Evolutionary conservation across 164 flowering plant genomes (phyloP).

Genomic region (Annona cherimola): DNA sequence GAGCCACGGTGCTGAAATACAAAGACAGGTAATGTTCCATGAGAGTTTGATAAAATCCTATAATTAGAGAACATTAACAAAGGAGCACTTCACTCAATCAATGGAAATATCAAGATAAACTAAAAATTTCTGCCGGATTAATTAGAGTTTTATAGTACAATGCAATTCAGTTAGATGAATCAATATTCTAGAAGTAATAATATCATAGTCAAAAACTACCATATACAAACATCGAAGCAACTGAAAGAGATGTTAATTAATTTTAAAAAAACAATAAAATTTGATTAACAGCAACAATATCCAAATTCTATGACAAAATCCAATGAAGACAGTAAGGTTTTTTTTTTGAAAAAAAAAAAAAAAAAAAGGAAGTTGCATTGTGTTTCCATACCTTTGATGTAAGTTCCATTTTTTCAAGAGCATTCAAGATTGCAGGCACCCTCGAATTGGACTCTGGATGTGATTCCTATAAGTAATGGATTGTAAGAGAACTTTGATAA

Average conservation of each 20-base stretch:
- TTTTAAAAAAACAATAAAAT: no score
- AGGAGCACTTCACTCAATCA: no score
- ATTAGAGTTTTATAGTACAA: no score
- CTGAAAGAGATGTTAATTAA: neutral
- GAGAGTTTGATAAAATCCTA: no score
- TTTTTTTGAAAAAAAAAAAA: neutral
- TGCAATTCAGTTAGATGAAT: neutral
- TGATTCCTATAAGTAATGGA: slow-evolving; percentile 46
- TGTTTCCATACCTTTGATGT: slow-evolving; percentile 53
- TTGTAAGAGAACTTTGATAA: neutral
- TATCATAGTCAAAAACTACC: neutral
- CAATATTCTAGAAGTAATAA: neutral
- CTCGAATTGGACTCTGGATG: slow-evolving; percentile 84
- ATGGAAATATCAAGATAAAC: no score
- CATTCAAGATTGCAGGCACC: slow-evolving; percentile 73
- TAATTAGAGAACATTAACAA: no score
- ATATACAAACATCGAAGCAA: neutral
- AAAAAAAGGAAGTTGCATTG: neutral
- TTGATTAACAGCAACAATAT: no score
- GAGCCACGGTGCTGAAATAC: slow-evolving; percentile 57
- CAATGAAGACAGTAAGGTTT: no score
- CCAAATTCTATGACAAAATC: no score
- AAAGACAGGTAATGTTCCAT: neutral
- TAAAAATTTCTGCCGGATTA: no score
- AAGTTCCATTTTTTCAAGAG: slow-evolving; percentile 71